phyloP scores from a whole-genome alignment of 768 basidiomycete species.

The Auricularia heimuer region DNA sequence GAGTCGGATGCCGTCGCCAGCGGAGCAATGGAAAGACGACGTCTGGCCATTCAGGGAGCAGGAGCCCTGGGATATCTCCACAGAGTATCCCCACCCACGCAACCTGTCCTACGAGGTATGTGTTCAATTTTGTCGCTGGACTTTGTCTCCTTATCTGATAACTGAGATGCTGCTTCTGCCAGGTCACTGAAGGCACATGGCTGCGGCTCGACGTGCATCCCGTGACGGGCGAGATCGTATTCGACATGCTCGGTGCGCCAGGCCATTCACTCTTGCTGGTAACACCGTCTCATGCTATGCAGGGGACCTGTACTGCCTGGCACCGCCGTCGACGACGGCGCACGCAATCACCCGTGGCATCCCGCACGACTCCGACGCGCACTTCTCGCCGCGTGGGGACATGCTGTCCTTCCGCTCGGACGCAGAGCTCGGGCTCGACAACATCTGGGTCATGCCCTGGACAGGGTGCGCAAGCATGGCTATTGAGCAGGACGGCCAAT shows the following conservation, averaged over 20 bases:
- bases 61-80: constrained; percentile 61
- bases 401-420: constrained; percentile 62
- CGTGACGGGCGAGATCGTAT: constrained; percentile 56
- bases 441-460: constrained; percentile 66
- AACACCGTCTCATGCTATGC: not conserved
- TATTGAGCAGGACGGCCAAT: constrained; percentile 20
- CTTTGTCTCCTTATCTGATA: not conserved
- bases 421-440: constrained; percentile 65
- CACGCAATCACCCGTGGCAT: constrained; percentile 52
- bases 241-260: constrained; percentile 49
- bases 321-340: constrained; percentile 35
- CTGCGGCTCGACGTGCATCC: constrained; percentile 64
- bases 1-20: constrained; percentile 2
- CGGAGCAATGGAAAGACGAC: constrained; percentile 39
- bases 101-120: constrained; percentile 53
- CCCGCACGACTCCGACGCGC: constrained; percentile 66
- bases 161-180: not conserved
- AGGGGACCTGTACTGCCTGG: constrained; percentile 61
- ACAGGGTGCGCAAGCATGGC: constrained; percentile 52
- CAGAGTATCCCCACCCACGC: constrained; percentile 58
- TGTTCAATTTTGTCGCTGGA: not conserved
- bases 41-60: constrained; percentile 52
- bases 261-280: too few relatives aligned
- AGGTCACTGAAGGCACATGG: constrained; percentile 57
- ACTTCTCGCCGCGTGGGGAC: constrained; percentile 59